phyloP scores from a whole-genome alignment of 2,329 filamentous ascomycete genomes.

The Emmonsiellopsis sp. region DNA sequence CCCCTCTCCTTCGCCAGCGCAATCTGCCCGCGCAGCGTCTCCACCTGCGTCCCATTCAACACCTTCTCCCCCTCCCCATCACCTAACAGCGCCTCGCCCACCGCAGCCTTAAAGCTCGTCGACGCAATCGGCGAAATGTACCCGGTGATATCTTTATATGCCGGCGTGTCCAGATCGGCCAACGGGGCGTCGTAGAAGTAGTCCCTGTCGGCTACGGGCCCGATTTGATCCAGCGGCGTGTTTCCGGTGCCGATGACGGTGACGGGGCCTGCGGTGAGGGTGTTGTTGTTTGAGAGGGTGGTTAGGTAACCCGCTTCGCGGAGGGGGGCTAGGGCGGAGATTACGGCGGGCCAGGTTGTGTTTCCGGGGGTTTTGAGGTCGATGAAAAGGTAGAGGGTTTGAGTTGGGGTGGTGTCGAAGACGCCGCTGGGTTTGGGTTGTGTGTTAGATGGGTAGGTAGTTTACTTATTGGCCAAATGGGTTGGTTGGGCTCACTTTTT shows the following conservation, averaged over 20 bases:
- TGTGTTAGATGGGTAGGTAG: slow-evolving; percentile 1
- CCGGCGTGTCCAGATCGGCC: slow-evolving; percentile 30
- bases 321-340: slow-evolving; percentile 49
- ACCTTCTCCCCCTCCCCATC: slow-evolving; percentile 20
- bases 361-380: slow-evolving; percentile 53
- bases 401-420: slow-evolving; percentile 46
- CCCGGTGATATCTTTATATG: slow-evolving; percentile 38
- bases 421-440: slow-evolving; percentile 38
- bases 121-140: slow-evolving; percentile 47
- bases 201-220: slow-evolving; percentile 37
- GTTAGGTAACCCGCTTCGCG: slow-evolving; percentile 46
- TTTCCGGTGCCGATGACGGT: slow-evolving; percentile 57
- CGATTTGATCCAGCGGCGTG: slow-evolving; percentile 42
- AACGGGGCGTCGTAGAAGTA: slow-evolving; percentile 56
- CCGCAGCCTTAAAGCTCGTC: slow-evolving; percentile 39
- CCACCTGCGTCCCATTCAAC: slow-evolving; percentile 35
- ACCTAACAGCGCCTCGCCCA: slow-evolving; percentile 20
- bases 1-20: slow-evolving; percentile 45
- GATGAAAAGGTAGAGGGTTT: slow-evolving; percentile 57
- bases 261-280: slow-evolving; percentile 41
- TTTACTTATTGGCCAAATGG: neutral
- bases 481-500: slow-evolving; percentile 33
- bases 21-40: slow-evolving; percentile 45
- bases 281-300: slow-evolving; percentile 38
- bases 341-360: slow-evolving; percentile 48